Base-by-base conservation (phyloP, 192 early-diverging fungal species). In the Gamsiella multidivaricata region DNA sequence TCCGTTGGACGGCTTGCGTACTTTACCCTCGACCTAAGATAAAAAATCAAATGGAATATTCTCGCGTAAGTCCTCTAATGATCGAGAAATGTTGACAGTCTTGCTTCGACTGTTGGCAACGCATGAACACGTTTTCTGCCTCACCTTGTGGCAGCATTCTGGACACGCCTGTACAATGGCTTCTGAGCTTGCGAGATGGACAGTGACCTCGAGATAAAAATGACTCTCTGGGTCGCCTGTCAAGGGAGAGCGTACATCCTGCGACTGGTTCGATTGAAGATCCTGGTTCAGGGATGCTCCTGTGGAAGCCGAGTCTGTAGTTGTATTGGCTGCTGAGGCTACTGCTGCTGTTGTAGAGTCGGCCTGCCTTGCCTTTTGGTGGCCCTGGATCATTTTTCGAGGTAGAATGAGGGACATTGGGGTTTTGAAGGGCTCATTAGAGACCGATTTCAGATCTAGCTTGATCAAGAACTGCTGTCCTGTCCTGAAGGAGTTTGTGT, bases 81-180 rank as follows among this genome's bases (percentile, higher is more conserved):
- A n/a, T n/a, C n/a, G n/a, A n/a, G n/a, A n/a, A n/a, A n/a, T n/a
- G n/a, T n/a, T n/a, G n/a, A n/a, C n/a, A n/a, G n/a, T n/a, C n/a
- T n/a, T n/a, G n/a, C n/a, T n/a, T n/a, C n/a, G n/a, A n/a, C n/a
- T n/a, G n/a, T n/a, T n/a, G n/a, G n/a, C 15, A 46, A 20, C 43
- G 15, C 4, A 46, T 4, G 4, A 46, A 14, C 5, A 22, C 23
- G 23, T 36, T 15, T 36, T 32, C 11, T 52, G 12, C 18, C 3
- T 52, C 61, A 69, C 67, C 64, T 75, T 76, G 26, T 76, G 72
- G 25, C 72, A 76, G 33, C 72, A 76, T 34, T 76, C 72, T 62
- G 72, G 72, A 41, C 72, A 76, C 3, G 72, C 72, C 31, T 67
- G 64, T 3, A 76, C 72, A 56, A 76, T 66, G 3, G 72, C 72